Evolutionary conservation across 345 rosid genomes (phyloP).

Genomic region (Linum lewisii): DNA sequence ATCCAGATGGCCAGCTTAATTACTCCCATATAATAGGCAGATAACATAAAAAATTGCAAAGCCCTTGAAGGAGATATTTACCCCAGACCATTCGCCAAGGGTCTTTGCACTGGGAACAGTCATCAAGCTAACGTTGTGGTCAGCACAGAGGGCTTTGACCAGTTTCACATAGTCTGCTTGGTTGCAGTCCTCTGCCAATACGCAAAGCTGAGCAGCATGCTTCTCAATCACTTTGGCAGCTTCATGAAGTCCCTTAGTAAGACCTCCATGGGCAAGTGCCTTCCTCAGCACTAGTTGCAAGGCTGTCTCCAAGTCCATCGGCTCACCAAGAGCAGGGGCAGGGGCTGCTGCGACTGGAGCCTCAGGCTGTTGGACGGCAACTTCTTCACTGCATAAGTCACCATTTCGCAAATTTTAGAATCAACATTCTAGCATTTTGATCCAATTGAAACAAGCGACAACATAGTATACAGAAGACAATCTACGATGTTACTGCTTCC

Average conservation of each 20-base stretch:
- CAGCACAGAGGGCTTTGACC: slow-evolving; percentile 1
- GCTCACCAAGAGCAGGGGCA: slow-evolving; percentile 20
- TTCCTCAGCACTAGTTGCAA: slow-evolving; percentile 20
- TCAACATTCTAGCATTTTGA: too few relatives aligned
- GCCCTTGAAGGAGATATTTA: too few relatives aligned
- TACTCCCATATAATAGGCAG: too few relatives aligned
- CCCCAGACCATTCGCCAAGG: not conserved
- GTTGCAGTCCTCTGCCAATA: not conserved
- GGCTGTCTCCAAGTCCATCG: slow-evolving; percentile 25
- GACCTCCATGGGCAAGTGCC: not conserved
- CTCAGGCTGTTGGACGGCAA: slow-evolving; percentile 2
- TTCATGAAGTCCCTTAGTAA: not conserved
- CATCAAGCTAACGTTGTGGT: not conserved
- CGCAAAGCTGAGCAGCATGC: slow-evolving; percentile 2
- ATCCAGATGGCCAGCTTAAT: too few relatives aligned
- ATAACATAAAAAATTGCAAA: too few relatives aligned
- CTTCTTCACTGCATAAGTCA: slow-evolving; percentile 15
- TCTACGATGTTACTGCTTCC: too few relatives aligned
- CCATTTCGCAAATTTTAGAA: not conserved
- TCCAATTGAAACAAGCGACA: too few relatives aligned
- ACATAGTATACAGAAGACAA: too few relatives aligned
- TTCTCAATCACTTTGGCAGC: slow-evolving; percentile 3
- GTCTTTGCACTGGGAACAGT: not conserved
- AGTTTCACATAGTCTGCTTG: slow-evolving; percentile 1
- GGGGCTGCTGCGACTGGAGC: slow-evolving; percentile 11